Evolutionary conservation across 371 early-diverging fungal genomes (phyloP).

Genomic region (Haplosporangium sp.): DNA sequence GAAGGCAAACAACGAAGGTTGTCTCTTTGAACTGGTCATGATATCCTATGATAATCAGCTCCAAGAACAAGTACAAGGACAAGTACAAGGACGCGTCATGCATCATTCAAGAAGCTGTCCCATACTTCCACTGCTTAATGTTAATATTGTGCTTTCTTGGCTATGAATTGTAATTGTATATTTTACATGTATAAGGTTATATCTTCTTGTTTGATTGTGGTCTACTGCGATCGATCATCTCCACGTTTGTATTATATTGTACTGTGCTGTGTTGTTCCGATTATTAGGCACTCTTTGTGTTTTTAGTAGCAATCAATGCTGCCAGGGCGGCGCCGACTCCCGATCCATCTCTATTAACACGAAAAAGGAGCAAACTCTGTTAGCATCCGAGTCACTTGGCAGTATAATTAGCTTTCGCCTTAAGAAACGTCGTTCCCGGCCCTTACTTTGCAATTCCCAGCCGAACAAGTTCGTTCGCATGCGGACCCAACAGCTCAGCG

Average conservation of each 20-base stretch:
- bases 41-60: too few relatives aligned
- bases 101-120: too few relatives aligned
- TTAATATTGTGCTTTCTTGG: too few relatives aligned
- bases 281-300: neutral
- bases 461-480: constrained; percentile 29
- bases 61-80: too few relatives aligned
- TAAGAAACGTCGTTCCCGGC: neutral
- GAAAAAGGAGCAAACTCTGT: neutral
- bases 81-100: too few relatives aligned
- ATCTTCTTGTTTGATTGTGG: neutral
- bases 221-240: too few relatives aligned
- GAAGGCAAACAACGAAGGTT: too few relatives aligned
- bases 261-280: neutral
- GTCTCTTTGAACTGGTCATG: too few relatives aligned
- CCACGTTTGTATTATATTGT: neutral
- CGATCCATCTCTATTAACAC: constrained; percentile 48
- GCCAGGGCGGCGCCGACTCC: constrained; percentile 58
- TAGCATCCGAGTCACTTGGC: neutral
- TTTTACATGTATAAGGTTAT: neutral
- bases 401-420: neutral
- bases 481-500: constrained; percentile 27
- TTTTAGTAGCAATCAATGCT: constrained; percentile 44
- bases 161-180: too few relatives aligned
- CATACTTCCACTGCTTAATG: too few relatives aligned
- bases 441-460: constrained; percentile 41